Percentiles rank a stretch among this genome's conserved stretches.
These are phyloP conservation scores for Fusarium sterilihyphosum DNA, from an alignment of 2,329 filamentous ascomycete species.

Conservation along the genomic window DNA sequence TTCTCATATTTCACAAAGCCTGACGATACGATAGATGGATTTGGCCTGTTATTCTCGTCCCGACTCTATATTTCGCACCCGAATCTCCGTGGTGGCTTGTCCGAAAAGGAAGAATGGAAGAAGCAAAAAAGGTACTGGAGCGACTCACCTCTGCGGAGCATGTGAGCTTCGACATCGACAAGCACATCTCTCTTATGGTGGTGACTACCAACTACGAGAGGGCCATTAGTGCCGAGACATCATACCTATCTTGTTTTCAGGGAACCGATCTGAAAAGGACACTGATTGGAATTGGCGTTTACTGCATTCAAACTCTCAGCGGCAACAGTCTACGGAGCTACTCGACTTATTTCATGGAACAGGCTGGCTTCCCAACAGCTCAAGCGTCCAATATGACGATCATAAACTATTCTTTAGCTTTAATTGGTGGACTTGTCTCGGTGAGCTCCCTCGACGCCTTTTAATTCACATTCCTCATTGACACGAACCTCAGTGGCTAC, in stretches of 20 bases:
- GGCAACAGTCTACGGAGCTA: background rate
- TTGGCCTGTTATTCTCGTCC: background rate
- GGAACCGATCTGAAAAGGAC: background rate
- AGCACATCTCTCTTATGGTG: background rate
- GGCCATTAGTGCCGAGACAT: background rate
- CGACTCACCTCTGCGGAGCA: background rate
- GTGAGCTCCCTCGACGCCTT: background rate
- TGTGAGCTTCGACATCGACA: background rate
- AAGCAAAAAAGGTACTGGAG: background rate
- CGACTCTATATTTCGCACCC: background rate
- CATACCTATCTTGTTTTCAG: background rate
- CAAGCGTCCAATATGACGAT: background rate
- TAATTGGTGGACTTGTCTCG: background rate
- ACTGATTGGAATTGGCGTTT: background rate
- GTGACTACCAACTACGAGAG: background rate
- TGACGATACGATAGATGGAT: background rate
- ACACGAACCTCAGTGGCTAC: background rate
- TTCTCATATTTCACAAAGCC: fast-evolving
- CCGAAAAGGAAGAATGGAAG: background rate
- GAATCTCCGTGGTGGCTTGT: background rate
- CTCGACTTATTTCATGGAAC: background rate
- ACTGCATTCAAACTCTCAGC: background rate
- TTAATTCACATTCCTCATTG: background rate
- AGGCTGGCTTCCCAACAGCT: background rate
- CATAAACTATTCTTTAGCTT: background rate